These are phyloP conservation scores for Calonectria honghensis DNA, from an alignment of 2,329 filamentous ascomycete genomes.

Conservation along the genomic window DNA sequence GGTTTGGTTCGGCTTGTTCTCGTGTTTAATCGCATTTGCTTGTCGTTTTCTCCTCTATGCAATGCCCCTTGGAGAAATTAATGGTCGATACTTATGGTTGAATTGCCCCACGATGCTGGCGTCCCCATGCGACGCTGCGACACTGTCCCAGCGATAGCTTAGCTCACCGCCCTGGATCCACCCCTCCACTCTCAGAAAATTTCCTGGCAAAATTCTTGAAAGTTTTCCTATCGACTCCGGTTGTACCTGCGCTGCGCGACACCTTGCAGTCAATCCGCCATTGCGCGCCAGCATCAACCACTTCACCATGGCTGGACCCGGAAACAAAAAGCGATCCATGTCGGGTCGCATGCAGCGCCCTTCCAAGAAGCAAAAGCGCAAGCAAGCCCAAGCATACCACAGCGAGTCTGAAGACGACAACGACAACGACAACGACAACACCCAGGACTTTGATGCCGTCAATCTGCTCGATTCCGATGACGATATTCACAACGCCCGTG, in stretches of 20 bases:
- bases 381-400: slow-evolving; percentile 67
- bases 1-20: no score
- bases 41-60: not conserved
- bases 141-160: slow-evolving; percentile 37
- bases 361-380: slow-evolving; percentile 72
- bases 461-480: slow-evolving; percentile 76
- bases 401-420: slow-evolving; percentile 68
- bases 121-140: slow-evolving; percentile 41
- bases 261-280: slow-evolving; percentile 32
- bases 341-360: slow-evolving; percentile 62
- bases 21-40: not conserved
- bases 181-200: slow-evolving; percentile 55
- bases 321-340: slow-evolving; percentile 59
- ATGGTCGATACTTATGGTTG: not conserved
- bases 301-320: slow-evolving; percentile 58
- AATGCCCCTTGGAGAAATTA: not conserved
- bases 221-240: slow-evolving; percentile 46
- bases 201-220: slow-evolving; percentile 48
- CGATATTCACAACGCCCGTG: slow-evolving; percentile 71
- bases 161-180: slow-evolving; percentile 53
- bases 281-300: slow-evolving; percentile 40
- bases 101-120: slow-evolving; percentile 32
- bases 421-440: slow-evolving; percentile 64
- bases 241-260: slow-evolving; percentile 42
- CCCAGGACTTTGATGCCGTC: slow-evolving; percentile 69